Evolutionary conservation across 371 early-diverging fungal genomes (phyloP).

Genomic region (Globomyces sp.): DNA sequence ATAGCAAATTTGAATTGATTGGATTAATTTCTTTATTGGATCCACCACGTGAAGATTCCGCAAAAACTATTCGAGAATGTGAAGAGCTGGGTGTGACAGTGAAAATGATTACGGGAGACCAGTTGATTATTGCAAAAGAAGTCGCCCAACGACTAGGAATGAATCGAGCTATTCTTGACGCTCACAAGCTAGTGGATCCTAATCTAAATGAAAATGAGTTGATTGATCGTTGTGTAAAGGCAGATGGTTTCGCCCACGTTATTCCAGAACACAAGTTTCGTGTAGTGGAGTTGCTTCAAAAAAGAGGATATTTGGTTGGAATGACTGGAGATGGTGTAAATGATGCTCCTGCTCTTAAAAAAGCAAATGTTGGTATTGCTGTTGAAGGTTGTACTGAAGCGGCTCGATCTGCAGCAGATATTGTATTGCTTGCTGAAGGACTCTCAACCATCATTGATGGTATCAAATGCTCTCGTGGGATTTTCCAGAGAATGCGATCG

Average conservation of each 20-base stretch:
- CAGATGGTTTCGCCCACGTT: slow-evolving; percentile 95
- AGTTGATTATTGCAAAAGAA: slow-evolving; percentile 67
- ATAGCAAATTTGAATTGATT: slow-evolving; percentile 52
- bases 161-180: slow-evolving; percentile 49
- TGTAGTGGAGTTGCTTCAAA: slow-evolving; percentile 76
- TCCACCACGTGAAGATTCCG: slow-evolving; percentile 62
- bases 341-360: slow-evolving; percentile 88
- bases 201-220: slow-evolving; percentile 35
- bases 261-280: slow-evolving; percentile 78
- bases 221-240: slow-evolving; percentile 65
- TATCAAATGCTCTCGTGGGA: slow-evolving; percentile 76
- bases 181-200: slow-evolving; percentile 38
- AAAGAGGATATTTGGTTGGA: slow-evolving; percentile 70
- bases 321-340: slow-evolving; percentile 65
- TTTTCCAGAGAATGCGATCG: slow-evolving; percentile 91
- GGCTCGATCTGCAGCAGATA: slow-evolving; percentile 92
- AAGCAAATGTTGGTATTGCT: slow-evolving; percentile 88
- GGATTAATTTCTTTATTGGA: slow-evolving; percentile 58
- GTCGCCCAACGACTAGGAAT: slow-evolving; percentile 56
- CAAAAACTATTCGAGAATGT: slow-evolving; percentile 65
- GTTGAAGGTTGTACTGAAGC: slow-evolving; percentile 92
- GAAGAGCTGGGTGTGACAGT: slow-evolving; percentile 62
- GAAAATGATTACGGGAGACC: slow-evolving; percentile 87
- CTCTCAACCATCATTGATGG: slow-evolving; percentile 88
- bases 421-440: slow-evolving; percentile 86